Base-by-base conservation (phyloP, 129 eudicot species). In the Artemisia tridentata region DNA sequence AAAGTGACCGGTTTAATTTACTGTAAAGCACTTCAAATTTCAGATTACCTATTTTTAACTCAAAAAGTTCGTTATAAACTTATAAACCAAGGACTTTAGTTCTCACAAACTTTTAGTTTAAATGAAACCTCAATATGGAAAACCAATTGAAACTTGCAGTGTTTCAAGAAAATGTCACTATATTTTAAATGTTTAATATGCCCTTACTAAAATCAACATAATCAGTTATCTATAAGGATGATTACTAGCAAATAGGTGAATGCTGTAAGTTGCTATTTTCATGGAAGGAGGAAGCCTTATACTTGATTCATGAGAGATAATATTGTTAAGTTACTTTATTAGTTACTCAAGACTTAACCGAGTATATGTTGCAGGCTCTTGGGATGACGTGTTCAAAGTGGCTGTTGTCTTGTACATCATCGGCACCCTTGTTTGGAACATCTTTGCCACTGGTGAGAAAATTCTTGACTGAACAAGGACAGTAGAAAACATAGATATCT, bases 391-490 rank as follows among this genome's bases (percentile, higher is more conserved):
- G n/a, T n/a, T n/a, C n/a, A n/a, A n/a, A n/a, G n/a, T n/a, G n/a
- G n/a, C n/a, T n/a, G n/a, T n/a, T n/a, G n/a, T n/a, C n/a, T n/a
- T n/a, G n/a, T n/a, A n/a, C n/a, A n/a, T n/a, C n/a, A n/a, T n/a
- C n/a, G n/a, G n/a, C n/a, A n/a, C n/a, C n/a, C n/a, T n/a, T n/a
- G n/a, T n/a, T n/a, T n/a, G n/a, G n/a, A n/a, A n/a, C n/a, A n/a
- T n/a, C n/a, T n/a, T n/a, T n/a, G n/a, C n/a, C n/a, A n/a, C n/a
- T n/a, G n/a, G n/a, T n/a, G n/a, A 93, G 86, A 93, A 86, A 80
- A 80, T 93, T 67, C 82, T 93, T 17, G 98, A 89, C 79, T 89
- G 82, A 82, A 55, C 54, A 49, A 64, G 41, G 20, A 52, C 51
- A 64, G 45, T 63, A 67, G 48, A 38, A 60, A 54, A 70, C 62